Percentiles rank a stretch among this genome's conserved stretches.
These are phyloP conservation scores for Drechslerella stenobrocha DNA, from an alignment of 2,329 filamentous ascomycete species.

Conservation along the genomic window DNA sequence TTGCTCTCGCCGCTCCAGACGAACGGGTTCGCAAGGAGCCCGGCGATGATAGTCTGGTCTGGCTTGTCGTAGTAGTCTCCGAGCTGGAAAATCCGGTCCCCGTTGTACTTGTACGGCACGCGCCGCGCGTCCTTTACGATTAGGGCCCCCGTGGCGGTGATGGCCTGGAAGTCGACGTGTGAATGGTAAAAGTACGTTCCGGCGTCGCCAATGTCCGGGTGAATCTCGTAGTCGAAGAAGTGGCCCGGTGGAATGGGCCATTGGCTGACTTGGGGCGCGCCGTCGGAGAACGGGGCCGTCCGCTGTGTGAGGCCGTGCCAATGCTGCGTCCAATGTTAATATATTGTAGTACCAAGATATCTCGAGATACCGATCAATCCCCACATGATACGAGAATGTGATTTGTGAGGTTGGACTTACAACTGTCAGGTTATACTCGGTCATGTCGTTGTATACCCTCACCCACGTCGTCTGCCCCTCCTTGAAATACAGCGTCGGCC, in stretches of 20 bases:
- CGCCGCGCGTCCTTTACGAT: conserved; percentile 61
- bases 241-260: conserved; percentile 67
- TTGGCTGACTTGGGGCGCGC: conserved; percentile 64
- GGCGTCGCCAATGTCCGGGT: conserved; percentile 60
- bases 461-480: conserved; percentile 62
- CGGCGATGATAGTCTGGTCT: conserved; percentile 61
- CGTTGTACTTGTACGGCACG: conserved; percentile 51
- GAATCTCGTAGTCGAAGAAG: conserved; percentile 71
- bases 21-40: conserved; percentile 60
- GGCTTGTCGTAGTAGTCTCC: conserved; percentile 46
- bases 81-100: conserved; percentile 45
- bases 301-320: conserved; percentile 69
- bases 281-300: conserved; percentile 67
- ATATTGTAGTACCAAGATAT: neutral
- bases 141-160: conserved; percentile 63
- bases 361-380: too few relatives aligned
- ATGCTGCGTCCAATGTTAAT: conserved; percentile 58
- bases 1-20: conserved; percentile 65
- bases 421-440: conserved; percentile 63
- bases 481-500: conserved; percentile 59
- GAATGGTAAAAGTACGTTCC: conserved; percentile 72
- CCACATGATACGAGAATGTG: conserved; percentile 20
- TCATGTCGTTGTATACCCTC: conserved; percentile 64
- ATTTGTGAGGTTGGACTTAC: conserved; percentile 54
- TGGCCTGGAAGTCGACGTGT: conserved; percentile 66